Percentiles rank a stretch among this genome's conserved stretches.
Conservation (phyloP, 140 eudicot species). For the Stevia rebaudiana region DNA sequence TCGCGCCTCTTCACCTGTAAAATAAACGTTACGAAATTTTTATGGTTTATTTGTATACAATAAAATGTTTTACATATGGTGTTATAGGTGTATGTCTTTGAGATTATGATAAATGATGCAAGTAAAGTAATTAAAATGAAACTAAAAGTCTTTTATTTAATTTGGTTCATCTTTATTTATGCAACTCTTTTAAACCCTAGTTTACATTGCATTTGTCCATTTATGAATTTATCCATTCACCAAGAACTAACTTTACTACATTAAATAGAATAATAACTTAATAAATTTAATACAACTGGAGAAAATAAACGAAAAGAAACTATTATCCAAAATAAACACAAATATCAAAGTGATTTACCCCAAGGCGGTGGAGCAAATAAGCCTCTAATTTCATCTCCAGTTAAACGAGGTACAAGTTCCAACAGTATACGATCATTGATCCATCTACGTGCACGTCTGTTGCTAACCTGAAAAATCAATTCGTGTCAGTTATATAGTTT, state of each 20-base stretch:
- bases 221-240: neutral
- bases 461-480: constrained; percentile 53
- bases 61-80: neutral
- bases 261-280: neutral
- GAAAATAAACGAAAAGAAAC: neutral
- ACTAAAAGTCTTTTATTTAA: neutral
- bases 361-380: constrained; percentile 98
- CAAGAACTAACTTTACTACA: neutral
- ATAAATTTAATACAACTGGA: neutral
- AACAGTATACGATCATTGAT: constrained; percentile 74
- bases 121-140: neutral
- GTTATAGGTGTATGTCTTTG: neutral
- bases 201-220: neutral
- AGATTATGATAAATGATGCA: neutral
- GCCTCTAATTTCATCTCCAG: constrained; percentile 87
- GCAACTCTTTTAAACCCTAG: neutral
- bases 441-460: constrained; percentile 85
- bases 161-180: neutral
- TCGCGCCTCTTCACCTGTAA: constrained; percentile 80
- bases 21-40: constrained; percentile 5
- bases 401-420: constrained; percentile 91
- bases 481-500: neutral
- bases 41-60: neutral
- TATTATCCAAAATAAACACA: neutral
- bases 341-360: constrained; percentile 41